Evolutionary conservation across 768 basidiomycete genomes (phyloP).

Genomic region (Crucibulum laeve): DNA sequence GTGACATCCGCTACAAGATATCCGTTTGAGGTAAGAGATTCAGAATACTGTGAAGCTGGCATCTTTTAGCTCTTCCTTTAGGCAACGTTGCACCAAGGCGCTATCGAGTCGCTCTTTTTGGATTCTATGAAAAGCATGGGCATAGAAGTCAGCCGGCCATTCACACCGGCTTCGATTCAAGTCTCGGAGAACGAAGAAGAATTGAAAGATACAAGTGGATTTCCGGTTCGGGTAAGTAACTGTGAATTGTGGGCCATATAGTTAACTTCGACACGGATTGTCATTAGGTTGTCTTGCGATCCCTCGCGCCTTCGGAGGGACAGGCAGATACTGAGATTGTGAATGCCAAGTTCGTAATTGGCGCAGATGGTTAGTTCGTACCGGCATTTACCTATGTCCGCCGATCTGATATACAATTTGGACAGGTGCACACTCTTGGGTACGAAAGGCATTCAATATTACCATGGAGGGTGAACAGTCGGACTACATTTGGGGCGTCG

Average conservation of each 20-base stretch:
- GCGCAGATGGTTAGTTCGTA: slow-evolving; percentile 57
- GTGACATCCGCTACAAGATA: slow-evolving; percentile 60
- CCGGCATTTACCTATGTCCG: background rate
- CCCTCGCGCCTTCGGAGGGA: slow-evolving; percentile 27
- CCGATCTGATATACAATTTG: slow-evolving; percentile 1
- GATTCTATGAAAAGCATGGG: slow-evolving; percentile 48
- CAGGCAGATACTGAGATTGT: slow-evolving; percentile 48
- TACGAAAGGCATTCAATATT: slow-evolving; percentile 62
- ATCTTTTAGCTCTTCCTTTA: slow-evolving; percentile 17
- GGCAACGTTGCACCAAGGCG: slow-evolving; percentile 61
- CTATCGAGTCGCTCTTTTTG: slow-evolving; percentile 55
- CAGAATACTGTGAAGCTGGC: background rate
- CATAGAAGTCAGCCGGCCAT: slow-evolving; percentile 45
- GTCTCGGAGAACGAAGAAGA: slow-evolving; percentile 35
- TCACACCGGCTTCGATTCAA: slow-evolving; percentile 44
- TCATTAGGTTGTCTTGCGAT: slow-evolving; percentile 39
- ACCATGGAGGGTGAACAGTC: slow-evolving; percentile 75
- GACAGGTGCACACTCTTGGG: slow-evolving; percentile 79
- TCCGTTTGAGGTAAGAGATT: slow-evolving; percentile 56
- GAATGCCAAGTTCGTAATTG: slow-evolving; percentile 70
- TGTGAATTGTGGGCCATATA: background rate
- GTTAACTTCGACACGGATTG: background rate
- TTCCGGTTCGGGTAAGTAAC: slow-evolving; percentile 32
- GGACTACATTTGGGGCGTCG: slow-evolving; percentile 81
- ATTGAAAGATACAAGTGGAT: slow-evolving; percentile 34